phyloP scores from a whole-genome alignment of 177 flowering plant genomes.

The Vitis hybrid region DNA sequence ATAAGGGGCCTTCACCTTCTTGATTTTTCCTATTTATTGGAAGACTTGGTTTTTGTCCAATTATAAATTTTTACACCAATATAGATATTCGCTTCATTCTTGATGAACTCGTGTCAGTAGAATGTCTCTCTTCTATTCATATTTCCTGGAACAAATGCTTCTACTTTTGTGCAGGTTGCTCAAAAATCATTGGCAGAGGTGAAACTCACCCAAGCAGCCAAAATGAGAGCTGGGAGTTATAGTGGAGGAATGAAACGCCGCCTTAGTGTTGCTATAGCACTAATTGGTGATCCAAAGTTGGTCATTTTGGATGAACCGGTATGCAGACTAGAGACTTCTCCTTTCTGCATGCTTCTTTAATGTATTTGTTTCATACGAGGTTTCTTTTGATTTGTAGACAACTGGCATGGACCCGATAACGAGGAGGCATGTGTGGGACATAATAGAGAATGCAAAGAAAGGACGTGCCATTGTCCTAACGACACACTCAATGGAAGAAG shows the following conservation, averaged over 20 bases:
- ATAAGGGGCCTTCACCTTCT: neutral
- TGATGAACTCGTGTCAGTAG: neutral
- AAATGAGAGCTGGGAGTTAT: conserved; percentile 70
- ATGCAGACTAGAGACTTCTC: conserved; percentile 24
- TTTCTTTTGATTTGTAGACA: conserved; percentile 52
- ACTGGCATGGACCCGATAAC: conserved; percentile 99
- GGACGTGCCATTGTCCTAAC: conserved; percentile 85
- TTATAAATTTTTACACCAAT: neutral
- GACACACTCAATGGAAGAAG: conserved; percentile 99
- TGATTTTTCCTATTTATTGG: neutral
- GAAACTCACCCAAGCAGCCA: conserved; percentile 61
- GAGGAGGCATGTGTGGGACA: conserved; percentile 93
- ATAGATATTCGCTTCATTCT: too few relatives aligned
- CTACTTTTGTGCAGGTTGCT: conserved; percentile 46
- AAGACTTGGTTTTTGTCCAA: neutral
- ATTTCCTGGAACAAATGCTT: conserved; percentile 4
- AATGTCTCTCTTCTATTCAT: neutral
- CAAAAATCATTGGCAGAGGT: conserved; percentile 75
- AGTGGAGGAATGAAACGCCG: conserved; percentile 99
- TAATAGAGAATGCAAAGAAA: conserved; percentile 84
- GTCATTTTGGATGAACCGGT: conserved; percentile 96
- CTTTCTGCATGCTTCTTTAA: neutral
- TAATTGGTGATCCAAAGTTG: conserved; percentile 90
- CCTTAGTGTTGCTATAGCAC: conserved; percentile 96
- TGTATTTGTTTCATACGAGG: neutral